These are phyloP conservation scores for Oxyria digyna DNA, from an alignment of 148 eudicot species.

Conservation along the genomic window DNA sequence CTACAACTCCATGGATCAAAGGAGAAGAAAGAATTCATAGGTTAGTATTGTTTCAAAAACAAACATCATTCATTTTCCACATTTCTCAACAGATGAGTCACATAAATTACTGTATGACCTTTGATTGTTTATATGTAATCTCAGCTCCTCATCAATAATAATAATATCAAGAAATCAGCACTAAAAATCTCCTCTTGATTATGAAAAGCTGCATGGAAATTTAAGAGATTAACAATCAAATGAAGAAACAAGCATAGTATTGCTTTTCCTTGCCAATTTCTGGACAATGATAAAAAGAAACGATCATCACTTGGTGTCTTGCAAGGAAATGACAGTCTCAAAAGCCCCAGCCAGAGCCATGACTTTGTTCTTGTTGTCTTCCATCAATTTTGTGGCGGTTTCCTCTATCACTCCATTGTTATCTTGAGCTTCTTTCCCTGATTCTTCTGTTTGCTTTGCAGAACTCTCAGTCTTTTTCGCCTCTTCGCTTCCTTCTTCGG, in stretches of 20 bases:
- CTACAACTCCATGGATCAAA: slow-evolving; percentile 62
- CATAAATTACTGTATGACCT: not conserved
- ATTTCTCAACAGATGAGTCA: not conserved
- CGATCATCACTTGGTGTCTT: not conserved
- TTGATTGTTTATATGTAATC: not conserved
- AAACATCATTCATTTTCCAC: not conserved
- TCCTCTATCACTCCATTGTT: not conserved
- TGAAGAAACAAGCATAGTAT: not conserved
- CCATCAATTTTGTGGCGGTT: not conserved
- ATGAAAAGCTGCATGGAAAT: not conserved
- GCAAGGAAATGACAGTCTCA: not conserved
- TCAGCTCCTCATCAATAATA: not conserved
- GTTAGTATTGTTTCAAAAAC: not conserved
- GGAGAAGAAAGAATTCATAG: slow-evolving; percentile 19
- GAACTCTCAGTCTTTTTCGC: not conserved
- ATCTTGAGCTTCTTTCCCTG: not conserved
- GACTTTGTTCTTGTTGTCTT: not conserved
- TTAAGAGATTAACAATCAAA: not conserved
- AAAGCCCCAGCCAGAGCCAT: not conserved
- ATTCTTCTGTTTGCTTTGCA: not conserved
- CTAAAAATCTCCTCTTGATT: not conserved
- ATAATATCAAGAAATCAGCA: not conserved
- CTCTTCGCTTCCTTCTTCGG: not conserved
- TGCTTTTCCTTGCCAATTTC: no score
- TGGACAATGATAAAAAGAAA: not conserved